These are phyloP conservation scores for Friedmanniomyces simplex DNA, from an alignment of 495 filamentous ascomycete species.

Conservation along the genomic window DNA sequence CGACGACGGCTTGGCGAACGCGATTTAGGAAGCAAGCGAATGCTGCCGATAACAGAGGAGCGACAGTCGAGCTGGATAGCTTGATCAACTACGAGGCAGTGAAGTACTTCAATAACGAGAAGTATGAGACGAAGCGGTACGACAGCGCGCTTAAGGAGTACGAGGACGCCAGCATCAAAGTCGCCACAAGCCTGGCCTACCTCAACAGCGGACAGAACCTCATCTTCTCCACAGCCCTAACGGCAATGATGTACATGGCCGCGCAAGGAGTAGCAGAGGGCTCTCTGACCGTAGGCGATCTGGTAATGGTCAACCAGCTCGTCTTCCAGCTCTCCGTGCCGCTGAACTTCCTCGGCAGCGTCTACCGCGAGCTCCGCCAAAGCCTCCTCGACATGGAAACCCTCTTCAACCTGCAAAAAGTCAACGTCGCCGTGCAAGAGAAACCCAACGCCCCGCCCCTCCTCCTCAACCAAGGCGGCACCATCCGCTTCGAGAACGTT, in stretches of 20 bases:
- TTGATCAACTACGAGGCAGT: slow-evolving; percentile 98
- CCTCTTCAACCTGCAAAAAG: slow-evolving; percentile 96
- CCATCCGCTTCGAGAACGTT: slow-evolving; percentile 91
- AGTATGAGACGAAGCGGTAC: slow-evolving; percentile 83
- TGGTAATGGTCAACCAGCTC: slow-evolving; percentile 97
- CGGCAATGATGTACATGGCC: slow-evolving; percentile 96
- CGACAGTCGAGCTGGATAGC: slow-evolving; percentile 90
- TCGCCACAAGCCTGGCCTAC: slow-evolving; percentile 82
- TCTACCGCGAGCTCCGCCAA: slow-evolving; percentile 91
- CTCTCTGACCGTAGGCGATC: slow-evolving; percentile 78
- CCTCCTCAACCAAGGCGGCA: slow-evolving; percentile 61
- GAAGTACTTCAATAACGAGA: slow-evolving; percentile 99
- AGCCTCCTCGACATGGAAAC: slow-evolving; percentile 97
- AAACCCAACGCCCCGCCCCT: slow-evolving; percentile 60
- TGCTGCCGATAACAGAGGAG: slow-evolving; percentile 88
- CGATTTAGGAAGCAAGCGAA: slow-evolving; percentile 93
- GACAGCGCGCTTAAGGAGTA: slow-evolving; percentile 77
- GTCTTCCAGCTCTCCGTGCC: slow-evolving; percentile 96
- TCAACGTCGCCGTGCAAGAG: slow-evolving; percentile 81
- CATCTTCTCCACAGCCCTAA: slow-evolving; percentile 90
- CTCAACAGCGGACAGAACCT: slow-evolving; percentile 97
- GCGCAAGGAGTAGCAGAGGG: slow-evolving; percentile 78
- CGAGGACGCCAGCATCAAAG: slow-evolving; percentile 90
- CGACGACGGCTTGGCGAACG: slow-evolving; percentile 91
- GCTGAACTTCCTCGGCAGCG: slow-evolving; percentile 88